Conservation (phyloP, 2,329 filamentous ascomycete species). For the Fusarium xylarioides region DNA sequence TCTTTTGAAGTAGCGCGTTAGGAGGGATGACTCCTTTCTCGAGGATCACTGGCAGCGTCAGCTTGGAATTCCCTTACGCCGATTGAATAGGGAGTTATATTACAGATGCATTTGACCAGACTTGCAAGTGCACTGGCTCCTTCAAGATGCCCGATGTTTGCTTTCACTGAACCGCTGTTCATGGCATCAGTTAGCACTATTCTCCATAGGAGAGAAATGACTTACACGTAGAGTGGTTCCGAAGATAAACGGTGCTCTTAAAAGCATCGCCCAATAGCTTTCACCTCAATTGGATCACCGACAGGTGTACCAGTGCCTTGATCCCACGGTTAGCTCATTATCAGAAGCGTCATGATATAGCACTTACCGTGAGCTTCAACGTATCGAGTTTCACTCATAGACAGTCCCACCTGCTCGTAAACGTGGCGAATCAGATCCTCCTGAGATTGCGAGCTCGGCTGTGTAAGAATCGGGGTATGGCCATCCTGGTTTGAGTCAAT, state of each 20-base stretch:
- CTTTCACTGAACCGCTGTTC: constrained; percentile 2
- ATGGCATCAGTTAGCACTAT: accelerated
- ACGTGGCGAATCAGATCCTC: constrained; percentile 41
- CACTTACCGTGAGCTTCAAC: constrained; percentile 45
- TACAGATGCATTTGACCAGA: constrained; percentile 6
- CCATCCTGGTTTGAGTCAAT: constrained; percentile 51
- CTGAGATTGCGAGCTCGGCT: constrained; percentile 23
- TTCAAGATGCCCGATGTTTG: not conserved
- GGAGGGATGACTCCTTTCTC: constrained; percentile 8
- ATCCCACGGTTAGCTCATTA: accelerated
- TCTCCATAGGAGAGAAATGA: accelerated
- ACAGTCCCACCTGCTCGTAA: constrained; percentile 42
- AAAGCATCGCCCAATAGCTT: not conserved
- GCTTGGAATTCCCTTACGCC: accelerated
- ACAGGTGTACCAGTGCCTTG: constrained; percentile 7
- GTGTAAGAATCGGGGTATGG: constrained; percentile 51
- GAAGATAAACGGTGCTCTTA: not conserved
- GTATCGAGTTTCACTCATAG: constrained; percentile 39
- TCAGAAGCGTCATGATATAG: accelerated
- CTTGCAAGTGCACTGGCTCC: constrained; percentile 11
- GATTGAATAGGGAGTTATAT: not conserved
- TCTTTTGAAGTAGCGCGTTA: not conserved
- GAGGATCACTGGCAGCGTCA: not conserved
- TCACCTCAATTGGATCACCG: constrained; percentile 7
- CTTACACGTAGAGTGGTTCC: constrained; percentile 4